Conservation (phyloP, 768 basidiomycete species). For the Zangia roseola region DNA sequence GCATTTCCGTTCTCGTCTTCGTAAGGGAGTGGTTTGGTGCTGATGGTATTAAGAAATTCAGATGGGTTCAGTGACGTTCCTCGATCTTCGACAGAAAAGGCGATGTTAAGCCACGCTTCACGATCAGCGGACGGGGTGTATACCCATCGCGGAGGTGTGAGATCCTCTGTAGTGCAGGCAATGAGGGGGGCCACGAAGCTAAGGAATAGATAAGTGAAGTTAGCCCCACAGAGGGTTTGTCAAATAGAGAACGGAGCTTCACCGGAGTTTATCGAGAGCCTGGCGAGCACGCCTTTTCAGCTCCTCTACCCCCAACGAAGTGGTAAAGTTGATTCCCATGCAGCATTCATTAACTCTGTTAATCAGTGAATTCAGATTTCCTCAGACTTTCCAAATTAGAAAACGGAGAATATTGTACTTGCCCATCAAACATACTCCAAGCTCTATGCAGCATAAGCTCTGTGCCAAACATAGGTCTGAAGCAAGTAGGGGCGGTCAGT, state of each 20-base stretch:
- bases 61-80: constrained; percentile 13
- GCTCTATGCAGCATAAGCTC: constrained; percentile 13
- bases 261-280: constrained; percentile 23
- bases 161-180: constrained; percentile 13
- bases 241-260: neutral
- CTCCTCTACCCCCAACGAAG: constrained; percentile 5
- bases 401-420: constrained; percentile 1
- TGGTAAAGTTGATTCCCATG: constrained; percentile 17
- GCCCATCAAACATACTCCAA: constrained; percentile 15
- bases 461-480: constrained; percentile 17
- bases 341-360: constrained; percentile 19
- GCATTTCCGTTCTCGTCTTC: neutral
- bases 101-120: constrained; percentile 22
- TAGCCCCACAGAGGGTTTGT: too few relatives aligned
- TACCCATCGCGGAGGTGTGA: constrained; percentile 15
- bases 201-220: too few relatives aligned
- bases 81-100: constrained; percentile 16
- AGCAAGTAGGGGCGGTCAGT: neutral
- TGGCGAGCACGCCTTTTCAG: constrained; percentile 8
- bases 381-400: too few relatives aligned
- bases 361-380: neutral
- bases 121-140: constrained; percentile 24
- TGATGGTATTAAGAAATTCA: constrained; percentile 18
- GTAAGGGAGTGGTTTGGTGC: constrained; percentile 21
- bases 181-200: constrained; percentile 23